phyloP scores from a whole-genome alignment of 2,329 filamentous ascomycete genomes.

The Paecilomyces niveus region DNA sequence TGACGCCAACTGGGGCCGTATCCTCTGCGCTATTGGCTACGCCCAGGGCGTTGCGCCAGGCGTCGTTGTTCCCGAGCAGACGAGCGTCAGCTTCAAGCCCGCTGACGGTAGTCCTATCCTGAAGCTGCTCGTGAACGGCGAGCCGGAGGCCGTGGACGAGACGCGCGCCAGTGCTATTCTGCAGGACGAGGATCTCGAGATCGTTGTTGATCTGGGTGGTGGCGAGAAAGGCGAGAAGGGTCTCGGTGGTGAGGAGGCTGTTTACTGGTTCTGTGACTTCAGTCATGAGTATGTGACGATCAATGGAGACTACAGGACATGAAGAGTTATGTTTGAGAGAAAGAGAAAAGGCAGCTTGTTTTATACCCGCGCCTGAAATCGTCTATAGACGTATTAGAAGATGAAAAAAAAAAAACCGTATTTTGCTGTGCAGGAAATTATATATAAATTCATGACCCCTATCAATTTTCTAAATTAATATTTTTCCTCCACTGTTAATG shows the following conservation, averaged over 20 bases:
- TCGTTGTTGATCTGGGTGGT: constrained; percentile 53
- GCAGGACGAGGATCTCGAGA: constrained; percentile 55
- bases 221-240: constrained; percentile 34
- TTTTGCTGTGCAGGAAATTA: neutral
- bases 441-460: constrained; percentile 1
- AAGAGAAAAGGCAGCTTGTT: neutral
- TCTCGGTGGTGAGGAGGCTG: constrained; percentile 45
- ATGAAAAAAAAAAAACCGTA: neutral
- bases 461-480: neutral
- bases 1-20: constrained; percentile 97
- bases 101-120: constrained; percentile 50
- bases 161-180: constrained; percentile 52
- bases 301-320: constrained; percentile 61
- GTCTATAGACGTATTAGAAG: neutral
- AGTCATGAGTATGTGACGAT: constrained; percentile 65
- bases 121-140: constrained; percentile 53
- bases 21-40: constrained; percentile 91
- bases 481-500: constrained; percentile 8
- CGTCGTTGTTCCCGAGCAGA: constrained; percentile 47
- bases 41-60: constrained; percentile 42
- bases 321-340: neutral
- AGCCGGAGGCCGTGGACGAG: constrained; percentile 58
- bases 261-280: constrained; percentile 62
- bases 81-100: constrained; percentile 56
- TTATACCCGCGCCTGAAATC: neutral